These are phyloP conservation scores for Trypethelium eluteriae DNA, from an alignment of 495 filamentous ascomycete species.

Conservation along the genomic window DNA sequence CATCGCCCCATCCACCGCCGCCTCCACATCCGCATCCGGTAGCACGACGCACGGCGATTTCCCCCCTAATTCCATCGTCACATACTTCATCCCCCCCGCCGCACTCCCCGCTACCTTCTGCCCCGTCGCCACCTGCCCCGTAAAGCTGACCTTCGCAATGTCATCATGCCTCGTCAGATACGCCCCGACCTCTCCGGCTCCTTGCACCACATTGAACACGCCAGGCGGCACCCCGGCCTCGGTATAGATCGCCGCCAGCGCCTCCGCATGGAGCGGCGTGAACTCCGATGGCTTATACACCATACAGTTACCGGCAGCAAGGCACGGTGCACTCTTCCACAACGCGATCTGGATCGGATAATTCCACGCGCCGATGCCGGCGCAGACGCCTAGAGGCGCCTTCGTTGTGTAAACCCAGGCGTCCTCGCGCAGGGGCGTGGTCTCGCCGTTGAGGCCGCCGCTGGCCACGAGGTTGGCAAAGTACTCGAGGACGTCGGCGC, in stretches of 20 bases:
- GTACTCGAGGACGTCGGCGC: slow-evolving; percentile 70
- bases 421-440: slow-evolving; percentile 56
- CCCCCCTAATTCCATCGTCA: slow-evolving; percentile 78
- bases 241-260: slow-evolving; percentile 60
- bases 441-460: slow-evolving; percentile 63
- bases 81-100: slow-evolving; percentile 71
- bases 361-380: slow-evolving; percentile 76
- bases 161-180: slow-evolving; percentile 58
- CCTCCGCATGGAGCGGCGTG: slow-evolving; percentile 64
- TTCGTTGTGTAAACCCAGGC: slow-evolving; percentile 71
- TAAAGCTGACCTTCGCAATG: slow-evolving; percentile 76
- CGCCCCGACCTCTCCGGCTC: slow-evolving; percentile 61
- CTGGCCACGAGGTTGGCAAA: slow-evolving; percentile 64
- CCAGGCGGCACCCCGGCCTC: slow-evolving; percentile 68
- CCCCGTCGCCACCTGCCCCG: slow-evolving; percentile 72
- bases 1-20: slow-evolving; percentile 72
- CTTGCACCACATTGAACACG: slow-evolving; percentile 76
- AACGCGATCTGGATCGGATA: slow-evolving; percentile 82
- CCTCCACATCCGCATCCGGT: slow-evolving; percentile 63
- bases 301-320: slow-evolving; percentile 80
- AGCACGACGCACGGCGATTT: slow-evolving; percentile 68
- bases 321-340: slow-evolving; percentile 76
- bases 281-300: slow-evolving; percentile 80
- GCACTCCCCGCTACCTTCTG: slow-evolving; percentile 64
- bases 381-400: slow-evolving; percentile 67